phyloP scores from a whole-genome alignment of 2,329 filamentous ascomycete genomes.

The Sporothrix inflata region DNA sequence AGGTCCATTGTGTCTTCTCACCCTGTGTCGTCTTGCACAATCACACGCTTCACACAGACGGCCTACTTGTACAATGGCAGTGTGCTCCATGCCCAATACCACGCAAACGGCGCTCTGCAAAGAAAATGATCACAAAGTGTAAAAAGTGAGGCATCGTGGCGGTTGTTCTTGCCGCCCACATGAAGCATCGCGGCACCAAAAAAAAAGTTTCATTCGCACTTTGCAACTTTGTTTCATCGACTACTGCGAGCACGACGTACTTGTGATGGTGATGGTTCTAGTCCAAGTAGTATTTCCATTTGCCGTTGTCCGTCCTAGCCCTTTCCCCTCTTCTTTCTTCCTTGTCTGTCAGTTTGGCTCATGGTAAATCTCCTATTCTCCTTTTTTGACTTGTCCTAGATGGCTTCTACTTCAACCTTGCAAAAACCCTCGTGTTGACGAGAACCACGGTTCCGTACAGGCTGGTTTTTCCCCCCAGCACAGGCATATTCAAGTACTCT shows the following conservation, averaged over 20 bases:
- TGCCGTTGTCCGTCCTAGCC: neutral
- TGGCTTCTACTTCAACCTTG: neutral
- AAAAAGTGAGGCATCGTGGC: neutral
- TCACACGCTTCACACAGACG: neutral
- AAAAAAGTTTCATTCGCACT: neutral
- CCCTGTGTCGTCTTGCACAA: neutral
- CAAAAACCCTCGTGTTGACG: neutral
- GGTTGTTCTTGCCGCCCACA: neutral
- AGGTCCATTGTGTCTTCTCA: slow-evolving; percentile 10
- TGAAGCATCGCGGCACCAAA: neutral
- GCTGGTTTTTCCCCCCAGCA: neutral
- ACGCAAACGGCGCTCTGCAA: too few species aligned
- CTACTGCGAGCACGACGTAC: slow-evolving; percentile 12
- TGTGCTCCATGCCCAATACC: neutral
- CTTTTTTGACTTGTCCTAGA: neutral
- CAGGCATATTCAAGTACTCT: neutral
- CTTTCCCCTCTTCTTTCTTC: neutral
- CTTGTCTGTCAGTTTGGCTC: neutral
- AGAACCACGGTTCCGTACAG: neutral
- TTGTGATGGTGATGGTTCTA: neutral
- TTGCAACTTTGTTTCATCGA: slow-evolving; percentile 12
- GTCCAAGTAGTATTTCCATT: neutral
- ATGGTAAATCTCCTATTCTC: neutral
- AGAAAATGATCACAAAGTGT: neutral
- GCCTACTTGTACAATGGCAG: neutral